Evolutionary conservation across 2,329 filamentous ascomycete genomes (phyloP), one percentile per base, ranked within the genome.

Genomic region (Epicoccum nigrum): DNA sequence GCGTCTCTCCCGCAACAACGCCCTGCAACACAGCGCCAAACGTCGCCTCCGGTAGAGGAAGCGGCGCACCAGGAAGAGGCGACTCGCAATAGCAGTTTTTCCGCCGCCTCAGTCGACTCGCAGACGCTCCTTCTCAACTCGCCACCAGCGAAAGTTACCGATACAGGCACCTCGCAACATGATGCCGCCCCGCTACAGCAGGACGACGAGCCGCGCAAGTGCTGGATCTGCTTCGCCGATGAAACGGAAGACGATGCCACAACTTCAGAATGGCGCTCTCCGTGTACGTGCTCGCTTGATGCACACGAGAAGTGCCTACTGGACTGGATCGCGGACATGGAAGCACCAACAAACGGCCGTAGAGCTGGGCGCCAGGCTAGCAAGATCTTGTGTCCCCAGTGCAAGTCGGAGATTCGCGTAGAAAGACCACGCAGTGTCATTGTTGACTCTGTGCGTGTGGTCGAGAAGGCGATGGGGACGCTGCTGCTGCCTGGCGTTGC

Each of bases 261-360:
- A 11, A 82, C 82, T 20, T 79, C 80, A 2, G 79, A 81, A 60
- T 99, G 94, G 93, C 86, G 90, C 35, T 89, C 88, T 46, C 92
- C 94, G 1, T 99, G 94, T 70, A 88, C 88, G 0, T 99, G 94
- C 74, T 92, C 90, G 11, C 81, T 99, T 31, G 89, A 90, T 48
- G 94, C 92, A 1, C 94, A 99, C 71, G 92, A 97, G 71, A 83
- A 86, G 54, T 96, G 92, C 70, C 81, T 97, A 59, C 80, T 97
- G 31, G 88, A 91, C 65, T 99, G 92, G 92, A 88, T 97, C 15
- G 88, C 90, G n/a, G 91, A 96, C 68, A 84, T 91, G 68, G 92
- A 97, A 74, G 79, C 82, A 17, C 83, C 83, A 1, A 81, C 77
- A 30, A 75, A 82, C 15, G 67, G 77, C 54, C 75, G 77, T 58